Evolutionary conservation across 331 rosid genomes (phyloP), one percentile per base, ranked within the genome.

Genomic region (Stylosanthes scabra): DNA sequence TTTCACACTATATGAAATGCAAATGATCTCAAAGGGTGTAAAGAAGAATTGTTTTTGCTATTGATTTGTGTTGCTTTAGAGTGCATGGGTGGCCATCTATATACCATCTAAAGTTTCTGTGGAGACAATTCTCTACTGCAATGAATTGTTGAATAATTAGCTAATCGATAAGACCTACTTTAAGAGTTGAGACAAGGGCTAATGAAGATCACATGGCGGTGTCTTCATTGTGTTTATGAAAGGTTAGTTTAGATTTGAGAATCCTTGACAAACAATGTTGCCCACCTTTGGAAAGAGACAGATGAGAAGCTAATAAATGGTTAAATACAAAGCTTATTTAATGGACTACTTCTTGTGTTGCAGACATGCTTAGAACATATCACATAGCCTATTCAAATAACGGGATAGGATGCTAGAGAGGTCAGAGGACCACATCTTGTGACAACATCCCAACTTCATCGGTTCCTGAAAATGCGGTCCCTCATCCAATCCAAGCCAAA

Each of bases 151-250:
- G 71, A 45, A 20, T 20, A 34, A 34, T 25, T 69, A 13, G 31
- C 65, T 27, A 41, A 9, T 15, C 25, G 25, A 16, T 54, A 58
- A 29, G 59, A 52, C 7, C 78, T 54, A 51, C 11, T 40, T 10
- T n/a, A n/a, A n/a, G n/a, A n/a, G n/a, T n/a, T 10, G 39, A 55
- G 15, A 70, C 74, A 55, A 68, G 14, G 58, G 47, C 14, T 63
- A 56, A 28, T 25, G 73, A 83, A 58, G n/a, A 80, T 59, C 82
- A 80, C 82, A 83, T 67, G 82, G 71, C 55, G 47, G 52, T 79
- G 80, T 52, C 58, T 14, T 8, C 56, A 50, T 12, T 52, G 28
- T 52, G 58, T 52, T 52, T 52, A 7, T 50, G 55, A 50, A 50
- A 16, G 25, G 16, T 50, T 13, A 13, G 27, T 14, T 52, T 6